Conservation (phyloP, 1,284 basidiomycete species). For the Sphaerobolus stellatus region DNA sequence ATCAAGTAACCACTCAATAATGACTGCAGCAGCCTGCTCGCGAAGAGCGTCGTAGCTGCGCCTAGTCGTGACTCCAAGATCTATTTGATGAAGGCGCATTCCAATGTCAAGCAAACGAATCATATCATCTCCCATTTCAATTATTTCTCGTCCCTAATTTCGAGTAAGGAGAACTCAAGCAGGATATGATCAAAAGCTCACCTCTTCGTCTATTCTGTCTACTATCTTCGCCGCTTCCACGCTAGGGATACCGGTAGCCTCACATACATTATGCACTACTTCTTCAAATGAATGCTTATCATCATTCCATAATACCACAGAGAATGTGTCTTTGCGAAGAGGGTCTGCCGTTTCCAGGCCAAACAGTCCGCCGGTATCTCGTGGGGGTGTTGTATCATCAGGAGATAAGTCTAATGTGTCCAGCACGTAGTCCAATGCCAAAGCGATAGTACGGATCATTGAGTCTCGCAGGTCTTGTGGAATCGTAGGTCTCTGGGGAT, state of each 20-base stretch:
- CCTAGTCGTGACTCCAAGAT: constrained; percentile 88
- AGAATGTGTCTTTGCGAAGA: constrained; percentile 76
- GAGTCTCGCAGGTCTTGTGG: constrained; percentile 68
- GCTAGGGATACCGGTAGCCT: constrained; percentile 58
- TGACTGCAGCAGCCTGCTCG: constrained; percentile 81
- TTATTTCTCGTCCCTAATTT: constrained; percentile 73
- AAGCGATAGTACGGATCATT: constrained; percentile 72
- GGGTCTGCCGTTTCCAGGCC: constrained; percentile 72
- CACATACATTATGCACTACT: constrained; percentile 77
- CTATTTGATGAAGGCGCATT: constrained; percentile 81
- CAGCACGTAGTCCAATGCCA: constrained; percentile 82
- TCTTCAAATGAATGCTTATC: constrained; percentile 96
- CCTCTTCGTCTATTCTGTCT: constrained; percentile 69
- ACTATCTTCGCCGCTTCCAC: constrained; percentile 68
- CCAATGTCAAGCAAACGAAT: constrained; percentile 76
- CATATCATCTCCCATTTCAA: constrained; percentile 75
- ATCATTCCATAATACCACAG: constrained; percentile 93
- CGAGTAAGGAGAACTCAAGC: not conserved
- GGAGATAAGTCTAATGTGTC: constrained; percentile 85
- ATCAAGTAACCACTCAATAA: constrained; percentile 86
- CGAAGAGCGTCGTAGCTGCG: constrained; percentile 87
- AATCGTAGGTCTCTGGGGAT: constrained; percentile 53
- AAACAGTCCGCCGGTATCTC: constrained; percentile 67
- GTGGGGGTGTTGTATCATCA: constrained; percentile 71
- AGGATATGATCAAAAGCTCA: constrained; percentile 17